Conservation (phyloP, 1,139 yeast genomes). For the Kazachstania sp. region DNA sequence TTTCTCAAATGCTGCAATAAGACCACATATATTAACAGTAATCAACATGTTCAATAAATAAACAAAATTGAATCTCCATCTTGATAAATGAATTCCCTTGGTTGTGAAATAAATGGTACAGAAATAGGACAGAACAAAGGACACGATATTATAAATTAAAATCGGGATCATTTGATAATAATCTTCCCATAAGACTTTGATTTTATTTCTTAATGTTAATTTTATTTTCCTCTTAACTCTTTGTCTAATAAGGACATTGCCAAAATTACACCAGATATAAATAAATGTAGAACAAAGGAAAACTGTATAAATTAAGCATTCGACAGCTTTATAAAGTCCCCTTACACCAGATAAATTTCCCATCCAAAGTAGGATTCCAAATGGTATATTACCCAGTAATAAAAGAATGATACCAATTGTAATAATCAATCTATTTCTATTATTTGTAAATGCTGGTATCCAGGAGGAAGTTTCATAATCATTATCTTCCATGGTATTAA, state of each 20-base stretch:
- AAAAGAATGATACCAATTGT: slow-evolving; percentile 1
- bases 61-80: slow-evolving; percentile 23
- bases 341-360: slow-evolving; percentile 3
- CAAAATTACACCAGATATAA: slow-evolving; percentile 23
- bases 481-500: background rate
- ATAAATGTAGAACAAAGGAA: slow-evolving; percentile 12
- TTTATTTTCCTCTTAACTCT: slow-evolving; percentile 4
- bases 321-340: slow-evolving; percentile 11
- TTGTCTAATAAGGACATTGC: slow-evolving; percentile 20
- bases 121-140: slow-evolving; percentile 14
- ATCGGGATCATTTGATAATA: slow-evolving; percentile 24
- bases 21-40: slow-evolving; percentile 30
- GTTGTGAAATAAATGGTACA: slow-evolving; percentile 14
- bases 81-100: slow-evolving; percentile 2
- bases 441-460: slow-evolving; percentile 16
- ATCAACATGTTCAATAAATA: slow-evolving; percentile 21
- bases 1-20: slow-evolving; percentile 24
- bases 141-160: slow-evolving; percentile 18
- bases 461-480: slow-evolving; percentile 3
- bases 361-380: slow-evolving; percentile 13
- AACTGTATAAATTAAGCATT: slow-evolving; percentile 13
- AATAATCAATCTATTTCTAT: slow-evolving; percentile 13
- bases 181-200: slow-evolving; percentile 19
- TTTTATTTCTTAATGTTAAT: slow-evolving; percentile 1
- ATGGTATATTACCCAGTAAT: slow-evolving; percentile 8